Conservation (phyloP, 148 eudicot species). For the Salicornia ramosissima region DNA sequence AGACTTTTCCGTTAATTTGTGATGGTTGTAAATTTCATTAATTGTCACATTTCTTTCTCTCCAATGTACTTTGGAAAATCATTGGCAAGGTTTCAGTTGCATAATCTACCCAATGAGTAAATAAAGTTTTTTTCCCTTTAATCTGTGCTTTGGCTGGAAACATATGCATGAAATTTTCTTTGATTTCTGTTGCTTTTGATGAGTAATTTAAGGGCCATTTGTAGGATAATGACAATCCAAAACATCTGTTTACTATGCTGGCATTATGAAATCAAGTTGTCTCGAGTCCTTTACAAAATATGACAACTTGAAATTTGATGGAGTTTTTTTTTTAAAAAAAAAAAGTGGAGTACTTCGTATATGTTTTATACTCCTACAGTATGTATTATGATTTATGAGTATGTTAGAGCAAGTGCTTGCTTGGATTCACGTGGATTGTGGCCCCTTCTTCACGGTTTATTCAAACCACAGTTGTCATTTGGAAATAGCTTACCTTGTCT, state of each 20-base stretch:
- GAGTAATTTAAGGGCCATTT: background rate
- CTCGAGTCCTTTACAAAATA: background rate
- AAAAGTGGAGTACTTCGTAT: too few species aligned
- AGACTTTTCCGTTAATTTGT: background rate
- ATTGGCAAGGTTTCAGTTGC: background rate
- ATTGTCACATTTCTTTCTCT: background rate
- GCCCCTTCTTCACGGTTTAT: constrained; percentile 1
- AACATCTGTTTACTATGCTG: background rate
- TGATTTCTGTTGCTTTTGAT: background rate
- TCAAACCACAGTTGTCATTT: background rate
- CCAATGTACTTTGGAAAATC: background rate
- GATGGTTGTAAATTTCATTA: background rate
- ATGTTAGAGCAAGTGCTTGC: background rate
- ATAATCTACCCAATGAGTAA: too few species aligned
- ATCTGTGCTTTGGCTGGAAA: background rate
- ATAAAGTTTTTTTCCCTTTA: too few species aligned
- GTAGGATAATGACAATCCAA: background rate
- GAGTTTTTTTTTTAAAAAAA: background rate
- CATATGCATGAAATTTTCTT: background rate
- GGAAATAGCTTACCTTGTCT: background rate
- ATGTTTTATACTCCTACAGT: too few species aligned
- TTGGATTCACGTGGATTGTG: background rate
- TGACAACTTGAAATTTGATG: constrained; percentile 2
- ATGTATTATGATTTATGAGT: background rate
- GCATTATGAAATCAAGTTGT: constrained; percentile 4